Percentiles rank a stretch among this genome's conserved stretches.
phyloP scores from a whole-genome alignment of 2,329 filamentous ascomycete genomes.

The Rhytidhysteron rufulum region DNA sequence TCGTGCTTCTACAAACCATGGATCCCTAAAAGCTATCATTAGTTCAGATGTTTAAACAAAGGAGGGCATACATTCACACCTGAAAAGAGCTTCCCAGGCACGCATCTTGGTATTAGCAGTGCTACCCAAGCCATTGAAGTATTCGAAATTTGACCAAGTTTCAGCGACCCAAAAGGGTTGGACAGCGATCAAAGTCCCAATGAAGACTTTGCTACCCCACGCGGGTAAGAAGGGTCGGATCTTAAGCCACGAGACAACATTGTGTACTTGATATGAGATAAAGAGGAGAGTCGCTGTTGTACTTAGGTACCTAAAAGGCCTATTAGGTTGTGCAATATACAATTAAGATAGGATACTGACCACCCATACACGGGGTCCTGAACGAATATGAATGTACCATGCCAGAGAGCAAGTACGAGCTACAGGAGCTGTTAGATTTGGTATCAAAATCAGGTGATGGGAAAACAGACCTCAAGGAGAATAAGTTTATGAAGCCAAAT shows the following conservation, averaged over 20 bases:
- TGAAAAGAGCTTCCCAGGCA: constrained; percentile 27
- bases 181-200: constrained; percentile 25
- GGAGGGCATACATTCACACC: too few species aligned
- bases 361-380: constrained; percentile 29
- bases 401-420: constrained; percentile 34
- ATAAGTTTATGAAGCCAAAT: constrained; percentile 33
- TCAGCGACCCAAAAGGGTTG: constrained; percentile 34
- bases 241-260: constrained; percentile 33
- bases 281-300: constrained; percentile 31
- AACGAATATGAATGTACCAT: constrained; percentile 33
- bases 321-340: too few species aligned
- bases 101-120: constrained; percentile 24
- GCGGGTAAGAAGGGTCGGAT: constrained; percentile 29
- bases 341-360: constrained; percentile 5
- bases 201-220: constrained; percentile 32
- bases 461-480: constrained; percentile 24
- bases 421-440: constrained; percentile 5
- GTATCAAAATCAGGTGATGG: background rate
- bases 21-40: too few species aligned
- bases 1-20: too few species aligned
- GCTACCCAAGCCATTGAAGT: constrained; percentile 31
- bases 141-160: constrained; percentile 33
- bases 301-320: constrained; percentile 22
- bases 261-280: constrained; percentile 33
- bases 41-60: too few species aligned